Evolutionary conservation across 2,329 filamentous ascomycete genomes (phyloP).

Genomic region (Pseudogymnoascus sp.): DNA sequence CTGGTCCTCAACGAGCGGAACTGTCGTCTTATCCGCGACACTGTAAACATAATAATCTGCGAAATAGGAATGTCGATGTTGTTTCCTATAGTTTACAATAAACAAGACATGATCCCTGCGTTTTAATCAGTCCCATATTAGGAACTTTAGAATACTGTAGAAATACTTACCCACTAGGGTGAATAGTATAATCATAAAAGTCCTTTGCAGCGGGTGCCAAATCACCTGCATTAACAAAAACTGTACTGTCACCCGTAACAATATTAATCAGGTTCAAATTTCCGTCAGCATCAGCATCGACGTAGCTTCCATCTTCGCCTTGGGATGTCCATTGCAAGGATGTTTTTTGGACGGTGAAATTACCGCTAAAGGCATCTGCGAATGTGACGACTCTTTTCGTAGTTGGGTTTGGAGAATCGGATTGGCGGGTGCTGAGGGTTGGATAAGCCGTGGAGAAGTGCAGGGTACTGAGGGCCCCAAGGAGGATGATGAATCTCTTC

Average conservation of each 20-base stretch:
- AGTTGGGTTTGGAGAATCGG: not conserved
- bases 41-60: constrained; percentile 59
- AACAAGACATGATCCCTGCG: constrained; percentile 44
- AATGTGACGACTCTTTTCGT: constrained; percentile 20
- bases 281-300: constrained; percentile 41
- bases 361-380: constrained; percentile 19
- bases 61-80: constrained; percentile 61
- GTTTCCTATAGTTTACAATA: constrained; percentile 57
- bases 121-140: not conserved
- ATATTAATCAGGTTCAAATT: constrained; percentile 54
- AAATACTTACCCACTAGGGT: constrained; percentile 37
- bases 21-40: constrained; percentile 44
- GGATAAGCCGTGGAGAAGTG: not conserved
- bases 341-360: constrained; percentile 17
- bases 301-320: constrained; percentile 53
- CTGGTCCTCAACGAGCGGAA: constrained; percentile 49
- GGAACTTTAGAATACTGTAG: not conserved
- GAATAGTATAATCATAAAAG: constrained; percentile 52
- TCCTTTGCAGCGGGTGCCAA: constrained; percentile 38
- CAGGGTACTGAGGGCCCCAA: not conserved
- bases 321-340: constrained; percentile 43
- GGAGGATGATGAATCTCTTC: not conserved
- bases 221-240: constrained; percentile 49
- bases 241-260: constrained; percentile 45
- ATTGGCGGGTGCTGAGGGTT: not conserved